These are phyloP conservation scores for Leccinum olivaceopallidum DNA, from an alignment of 768 basidiomycete species.

Conservation along the genomic window DNA sequence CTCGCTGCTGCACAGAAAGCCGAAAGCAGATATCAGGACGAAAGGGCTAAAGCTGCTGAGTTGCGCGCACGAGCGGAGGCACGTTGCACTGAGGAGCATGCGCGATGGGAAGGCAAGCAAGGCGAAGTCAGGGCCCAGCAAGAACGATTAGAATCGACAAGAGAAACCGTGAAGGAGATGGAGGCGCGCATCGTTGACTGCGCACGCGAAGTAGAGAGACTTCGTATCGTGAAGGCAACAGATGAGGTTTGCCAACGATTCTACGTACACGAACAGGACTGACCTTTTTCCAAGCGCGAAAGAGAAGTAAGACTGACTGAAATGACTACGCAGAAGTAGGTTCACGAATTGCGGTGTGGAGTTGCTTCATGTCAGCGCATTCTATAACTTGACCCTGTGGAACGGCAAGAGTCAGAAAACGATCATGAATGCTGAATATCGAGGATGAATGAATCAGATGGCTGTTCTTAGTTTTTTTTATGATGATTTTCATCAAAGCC, in stretches of 20 bases:
- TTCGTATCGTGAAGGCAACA: slow-evolving; percentile 62
- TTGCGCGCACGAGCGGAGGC: slow-evolving; percentile 48
- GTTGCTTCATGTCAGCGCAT: too few relatives aligned
- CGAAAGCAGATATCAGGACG: slow-evolving; percentile 60
- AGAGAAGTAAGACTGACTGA: slow-evolving; percentile 50
- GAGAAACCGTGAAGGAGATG: slow-evolving; percentile 54
- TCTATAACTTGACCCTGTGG: too few relatives aligned
- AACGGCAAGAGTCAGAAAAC: slow-evolving; percentile 14
- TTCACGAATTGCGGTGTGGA: not conserved
- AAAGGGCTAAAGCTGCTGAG: slow-evolving; percentile 56
- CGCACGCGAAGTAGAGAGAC: slow-evolving; percentile 68
- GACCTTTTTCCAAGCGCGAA: slow-evolving; percentile 43
- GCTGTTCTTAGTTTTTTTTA: slow-evolving; percentile 36
- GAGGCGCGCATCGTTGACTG: slow-evolving; percentile 69
- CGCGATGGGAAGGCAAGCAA: slow-evolving; percentile 54
- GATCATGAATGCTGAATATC: not conserved
- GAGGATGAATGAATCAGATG: slow-evolving; percentile 27
- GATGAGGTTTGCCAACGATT: slow-evolving; percentile 50
- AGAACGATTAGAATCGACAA: slow-evolving; percentile 50
- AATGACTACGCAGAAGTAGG: slow-evolving; percentile 27
- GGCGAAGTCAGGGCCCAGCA: slow-evolving; percentile 47
- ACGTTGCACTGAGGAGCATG: slow-evolving; percentile 53
- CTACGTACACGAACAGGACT: slow-evolving; percentile 1
- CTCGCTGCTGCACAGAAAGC: slow-evolving; percentile 60
- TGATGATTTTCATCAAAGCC: slow-evolving; percentile 33